Conservation (phyloP, 176 grass and related monocot species). For the Puccinellia tenuiflora region DNA sequence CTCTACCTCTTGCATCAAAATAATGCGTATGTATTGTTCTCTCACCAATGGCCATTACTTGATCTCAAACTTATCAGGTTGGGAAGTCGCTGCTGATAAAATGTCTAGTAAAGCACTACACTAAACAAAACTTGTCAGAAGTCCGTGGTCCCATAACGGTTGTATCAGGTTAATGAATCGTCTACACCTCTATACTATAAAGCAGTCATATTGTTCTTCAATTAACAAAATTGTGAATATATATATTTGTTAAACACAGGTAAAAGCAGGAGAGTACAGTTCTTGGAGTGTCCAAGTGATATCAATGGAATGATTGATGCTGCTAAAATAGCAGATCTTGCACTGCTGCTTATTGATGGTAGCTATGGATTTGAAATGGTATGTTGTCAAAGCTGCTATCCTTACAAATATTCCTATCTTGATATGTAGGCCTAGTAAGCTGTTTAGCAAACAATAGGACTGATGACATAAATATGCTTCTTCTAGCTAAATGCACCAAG, state of each 20-base stretch:
- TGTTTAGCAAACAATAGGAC: neutral
- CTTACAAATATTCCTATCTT: slow-evolving; percentile 18
- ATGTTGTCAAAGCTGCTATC: slow-evolving; percentile 18
- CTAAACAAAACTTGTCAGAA: slow-evolving; percentile 88
- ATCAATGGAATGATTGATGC: slow-evolving; percentile 99
- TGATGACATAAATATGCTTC: neutral
- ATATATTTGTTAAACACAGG: slow-evolving; percentile 43
- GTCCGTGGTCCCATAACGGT: slow-evolving; percentile 89
- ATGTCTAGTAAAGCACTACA: slow-evolving; percentile 88
- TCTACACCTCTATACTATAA: neutral
- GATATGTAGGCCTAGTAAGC: slow-evolving; percentile 7
- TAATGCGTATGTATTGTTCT: neutral
- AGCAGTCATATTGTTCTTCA: neutral
- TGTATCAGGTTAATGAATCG: slow-evolving; percentile 61
- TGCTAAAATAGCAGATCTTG: slow-evolving; percentile 97
- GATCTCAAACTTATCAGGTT: slow-evolving; percentile 44
- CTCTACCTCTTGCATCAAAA: neutral
- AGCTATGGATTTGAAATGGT: slow-evolving; percentile 99
- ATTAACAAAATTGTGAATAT: slow-evolving; percentile 22
- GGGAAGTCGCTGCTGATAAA: slow-evolving; percentile 97
- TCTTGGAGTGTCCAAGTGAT: slow-evolving; percentile 96
- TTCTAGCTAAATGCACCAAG: neutral
- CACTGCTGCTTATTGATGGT: slow-evolving; percentile 86
- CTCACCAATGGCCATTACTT: slow-evolving; percentile 24
- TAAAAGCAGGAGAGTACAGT: slow-evolving; percentile 86